Conservation (phyloP, 2,329 filamentous ascomycete species). For the Talaromyces sp. region DNA sequence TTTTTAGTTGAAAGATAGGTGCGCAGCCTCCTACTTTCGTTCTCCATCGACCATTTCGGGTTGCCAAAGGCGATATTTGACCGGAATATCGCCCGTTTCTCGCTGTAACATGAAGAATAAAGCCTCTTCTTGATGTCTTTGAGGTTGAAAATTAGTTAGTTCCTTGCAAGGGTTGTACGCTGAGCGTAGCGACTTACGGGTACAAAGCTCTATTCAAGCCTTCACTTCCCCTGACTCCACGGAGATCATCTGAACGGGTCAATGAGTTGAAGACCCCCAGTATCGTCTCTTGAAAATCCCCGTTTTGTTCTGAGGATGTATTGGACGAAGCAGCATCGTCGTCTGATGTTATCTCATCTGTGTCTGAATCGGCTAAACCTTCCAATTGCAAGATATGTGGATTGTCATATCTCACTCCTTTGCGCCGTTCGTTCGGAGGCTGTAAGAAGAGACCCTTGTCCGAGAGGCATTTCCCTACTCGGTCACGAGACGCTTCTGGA, state of each 20-base stretch:
- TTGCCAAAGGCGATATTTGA: conserved; percentile 29
- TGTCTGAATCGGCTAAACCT: background rate
- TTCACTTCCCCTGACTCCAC: conserved; percentile 9
- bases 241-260: conserved; percentile 4
- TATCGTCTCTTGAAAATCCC: conserved; percentile 6
- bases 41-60: conserved; percentile 22
- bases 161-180: background rate
- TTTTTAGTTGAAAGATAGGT: background rate
- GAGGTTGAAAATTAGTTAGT: background rate
- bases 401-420: conserved; percentile 10
- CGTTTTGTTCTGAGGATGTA: background rate
- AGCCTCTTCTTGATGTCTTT: conserved; percentile 13
- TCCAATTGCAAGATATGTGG: conserved; percentile 8
- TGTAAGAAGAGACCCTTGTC: conserved; percentile 7
- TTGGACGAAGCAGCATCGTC: background rate
- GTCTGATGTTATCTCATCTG: background rate
- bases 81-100: conserved; percentile 29
- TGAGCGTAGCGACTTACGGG: background rate
- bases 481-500: background rate
- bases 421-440: conserved; percentile 3
- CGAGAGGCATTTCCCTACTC: conserved; percentile 5
- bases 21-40: conserved; percentile 21
- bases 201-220: conserved; percentile 6
- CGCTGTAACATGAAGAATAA: conserved; percentile 15
- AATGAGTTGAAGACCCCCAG: conserved; percentile 3